These are phyloP conservation scores for Arthrobotrys iridis DNA, from an alignment of 2,329 filamentous ascomycete genomes.

Conservation along the genomic window DNA sequence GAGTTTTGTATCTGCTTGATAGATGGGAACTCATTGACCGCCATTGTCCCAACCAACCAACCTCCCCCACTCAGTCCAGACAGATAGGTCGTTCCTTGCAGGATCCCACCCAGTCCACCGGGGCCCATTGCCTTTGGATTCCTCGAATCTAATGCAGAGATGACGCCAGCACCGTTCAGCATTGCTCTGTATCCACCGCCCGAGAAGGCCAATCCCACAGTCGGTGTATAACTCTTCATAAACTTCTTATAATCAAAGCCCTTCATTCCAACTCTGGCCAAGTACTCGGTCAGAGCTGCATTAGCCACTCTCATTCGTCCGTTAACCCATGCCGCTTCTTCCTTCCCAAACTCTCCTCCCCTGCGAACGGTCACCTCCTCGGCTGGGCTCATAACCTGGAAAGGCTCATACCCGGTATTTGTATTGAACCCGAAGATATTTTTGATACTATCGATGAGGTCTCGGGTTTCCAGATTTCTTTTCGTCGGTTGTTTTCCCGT, in stretches of 20 bases:
- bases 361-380: constrained; percentile 5
- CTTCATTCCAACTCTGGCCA: constrained; percentile 77
- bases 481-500: constrained; percentile 24
- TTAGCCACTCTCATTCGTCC: constrained; percentile 77
- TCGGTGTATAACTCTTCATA: constrained; percentile 73
- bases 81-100: constrained; percentile 83
- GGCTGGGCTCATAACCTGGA: constrained; percentile 28
- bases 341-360: constrained; percentile 58
- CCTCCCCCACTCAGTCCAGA: constrained; percentile 82
- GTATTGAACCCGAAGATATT: constrained; percentile 22
- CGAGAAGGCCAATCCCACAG: constrained; percentile 79
- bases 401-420: constrained; percentile 38
- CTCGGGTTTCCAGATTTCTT: constrained; percentile 31
- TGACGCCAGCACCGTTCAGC: constrained; percentile 80
- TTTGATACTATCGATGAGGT: constrained; percentile 30
- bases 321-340: constrained; percentile 79
- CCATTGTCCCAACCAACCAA: constrained; percentile 86
- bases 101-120: constrained; percentile 79
- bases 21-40: constrained; percentile 67
- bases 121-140: constrained; percentile 70
- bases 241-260: constrained; percentile 80
- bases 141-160: constrained; percentile 81
- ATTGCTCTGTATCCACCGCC: constrained; percentile 89
- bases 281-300: constrained; percentile 76
- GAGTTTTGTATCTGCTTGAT: constrained; percentile 35